Base-by-base conservation (phyloP, 257 asterid species). In the Petrea volubilis region DNA sequence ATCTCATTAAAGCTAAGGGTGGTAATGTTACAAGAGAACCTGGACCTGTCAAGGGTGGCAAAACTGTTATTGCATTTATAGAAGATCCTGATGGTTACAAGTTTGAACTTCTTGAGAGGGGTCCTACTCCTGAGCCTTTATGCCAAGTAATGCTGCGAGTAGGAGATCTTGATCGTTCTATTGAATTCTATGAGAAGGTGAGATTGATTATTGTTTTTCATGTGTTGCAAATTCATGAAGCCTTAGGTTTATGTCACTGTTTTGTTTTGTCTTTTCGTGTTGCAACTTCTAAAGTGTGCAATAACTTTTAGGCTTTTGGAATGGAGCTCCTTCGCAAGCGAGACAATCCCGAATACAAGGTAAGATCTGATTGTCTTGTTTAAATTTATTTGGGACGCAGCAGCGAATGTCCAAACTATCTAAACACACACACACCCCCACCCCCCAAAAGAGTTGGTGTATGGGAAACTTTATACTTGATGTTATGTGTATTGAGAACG, bases 71-170 rank as follows among this genome's bases (percentile, higher is more conserved):
- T 51, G 99, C 99, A 58, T 95, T 95, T 76, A 71, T 95, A 64
- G 98, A 95, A 81, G 99, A 95, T 82, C 99, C 96, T 55, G 98
- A 92, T 82, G 99, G 99, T 60, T 95, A 95, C 74, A 92, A 88
- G 82, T 95, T 95, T 86, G 99, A 95, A 80, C 94, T 95, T 72
- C 68, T 95, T 83, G 98, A 95, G 83, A 84, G 99, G 73, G 96
- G 96, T 68, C 98, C 96, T 36, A 90, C 98, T 63, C 98, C 97
- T 47, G 99, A 95, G 81, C 98, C 98, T 18, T 62, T 95, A 56
- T 95, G 99, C 66, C 98, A 95, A 85, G 93, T 95, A 62, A 95
- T 95, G 99, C 98, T 95, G 79, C 87, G 99, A 77, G 99, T 95
- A 13, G 99, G 99, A 76, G 94, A 95, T 84, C 92, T 95, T 67